A percentile compares a stretch with the other conserved stretches of the same genome.
These are phyloP conservation scores for Aspergillus carlsbadensis DNA, from an alignment of 495 filamentous ascomycete species.

Conservation along the genomic window DNA sequence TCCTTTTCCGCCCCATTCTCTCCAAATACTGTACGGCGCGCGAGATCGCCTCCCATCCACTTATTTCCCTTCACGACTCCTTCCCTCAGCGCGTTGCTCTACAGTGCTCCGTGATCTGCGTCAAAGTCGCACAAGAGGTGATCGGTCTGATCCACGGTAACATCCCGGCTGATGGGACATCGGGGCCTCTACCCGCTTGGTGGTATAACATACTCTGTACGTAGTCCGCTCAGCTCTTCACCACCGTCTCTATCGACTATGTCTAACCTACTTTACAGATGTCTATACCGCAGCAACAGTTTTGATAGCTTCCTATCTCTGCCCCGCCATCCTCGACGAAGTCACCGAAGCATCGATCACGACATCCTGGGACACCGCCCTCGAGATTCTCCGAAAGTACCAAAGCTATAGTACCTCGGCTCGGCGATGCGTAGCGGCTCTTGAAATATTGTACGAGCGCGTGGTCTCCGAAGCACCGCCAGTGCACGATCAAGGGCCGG, in stretches of 20 bases:
- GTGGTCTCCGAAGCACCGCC: constrained; percentile 25
- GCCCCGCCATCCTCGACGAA: constrained; percentile 30
- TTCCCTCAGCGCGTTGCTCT: constrained; percentile 38
- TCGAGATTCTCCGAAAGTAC: constrained; percentile 37
- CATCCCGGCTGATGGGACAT: constrained; percentile 31
- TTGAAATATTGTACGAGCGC: constrained; percentile 40
- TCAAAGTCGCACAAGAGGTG: constrained; percentile 36
- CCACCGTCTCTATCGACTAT: too few relatives aligned
- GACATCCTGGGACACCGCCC: constrained; percentile 31
- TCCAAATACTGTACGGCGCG: constrained; percentile 37
- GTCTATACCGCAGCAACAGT: constrained; percentile 42
- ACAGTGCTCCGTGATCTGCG: constrained; percentile 39
- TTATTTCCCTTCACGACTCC: constrained; percentile 30
- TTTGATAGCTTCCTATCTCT: constrained; percentile 35
- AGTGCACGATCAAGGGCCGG: neutral
- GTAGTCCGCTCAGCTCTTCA: too few relatives aligned
- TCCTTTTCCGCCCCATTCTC: constrained; percentile 36
- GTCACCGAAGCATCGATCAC: constrained; percentile 26
- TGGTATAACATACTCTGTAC: constrained; percentile 44
- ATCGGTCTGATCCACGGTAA: constrained; percentile 36
- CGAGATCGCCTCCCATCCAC: constrained; percentile 23
- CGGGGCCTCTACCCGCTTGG: constrained; percentile 40
- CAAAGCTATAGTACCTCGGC: constrained; percentile 36
- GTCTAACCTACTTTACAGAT: constrained; percentile 16
- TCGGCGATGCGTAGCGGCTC: constrained; percentile 35